Evolutionary conservation across 2,329 filamentous ascomycete genomes (phyloP).

Genomic region (Aspergillus sergii): DNA sequence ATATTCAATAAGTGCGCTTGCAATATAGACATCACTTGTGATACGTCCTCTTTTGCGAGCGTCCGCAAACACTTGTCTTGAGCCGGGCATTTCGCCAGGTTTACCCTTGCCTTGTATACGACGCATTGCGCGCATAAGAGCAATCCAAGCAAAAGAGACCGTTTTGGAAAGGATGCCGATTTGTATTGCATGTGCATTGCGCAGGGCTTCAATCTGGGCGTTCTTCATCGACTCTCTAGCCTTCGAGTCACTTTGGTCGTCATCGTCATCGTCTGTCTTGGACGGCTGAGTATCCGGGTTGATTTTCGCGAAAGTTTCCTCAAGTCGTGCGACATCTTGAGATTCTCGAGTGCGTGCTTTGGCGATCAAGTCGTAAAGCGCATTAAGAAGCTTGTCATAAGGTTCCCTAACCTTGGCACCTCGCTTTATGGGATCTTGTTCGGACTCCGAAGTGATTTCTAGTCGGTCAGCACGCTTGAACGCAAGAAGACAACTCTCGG

Average conservation of each 20-base stretch:
- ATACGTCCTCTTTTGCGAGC: slow-evolving; percentile 84
- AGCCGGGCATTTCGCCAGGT: slow-evolving; percentile 71
- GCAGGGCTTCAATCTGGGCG: slow-evolving; percentile 59
- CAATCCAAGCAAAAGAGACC: slow-evolving; percentile 93
- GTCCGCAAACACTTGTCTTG: slow-evolving; percentile 86
- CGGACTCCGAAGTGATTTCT: slow-evolving; percentile 74
- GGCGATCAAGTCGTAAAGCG: slow-evolving; percentile 83
- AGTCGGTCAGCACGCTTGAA: slow-evolving; percentile 88
- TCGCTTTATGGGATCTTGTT: slow-evolving; percentile 67
- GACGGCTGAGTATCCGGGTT: slow-evolving; percentile 42
- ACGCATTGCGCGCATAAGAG: slow-evolving; percentile 88
- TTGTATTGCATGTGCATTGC: slow-evolving; percentile 71
- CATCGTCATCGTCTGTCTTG: slow-evolving; percentile 57
- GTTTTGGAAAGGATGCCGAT: slow-evolving; percentile 77
- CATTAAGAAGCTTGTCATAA: slow-evolving; percentile 79
- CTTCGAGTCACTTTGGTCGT: slow-evolving; percentile 53
- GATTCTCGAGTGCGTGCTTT: slow-evolving; percentile 69
- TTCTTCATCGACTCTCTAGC: slow-evolving; percentile 55
- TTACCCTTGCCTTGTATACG: slow-evolving; percentile 82
- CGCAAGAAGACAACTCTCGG: slow-evolving; percentile 87
- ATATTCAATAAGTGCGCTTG: slow-evolving; percentile 89
- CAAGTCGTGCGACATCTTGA: slow-evolving; percentile 58
- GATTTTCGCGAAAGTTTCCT: slow-evolving; percentile 54
- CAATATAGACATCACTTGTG: slow-evolving; percentile 93
- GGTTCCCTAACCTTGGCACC: slow-evolving; percentile 78